Evolutionary conservation across 139 green algal genomes (phyloP).

Genomic region (Coelastrella sp.): DNA sequence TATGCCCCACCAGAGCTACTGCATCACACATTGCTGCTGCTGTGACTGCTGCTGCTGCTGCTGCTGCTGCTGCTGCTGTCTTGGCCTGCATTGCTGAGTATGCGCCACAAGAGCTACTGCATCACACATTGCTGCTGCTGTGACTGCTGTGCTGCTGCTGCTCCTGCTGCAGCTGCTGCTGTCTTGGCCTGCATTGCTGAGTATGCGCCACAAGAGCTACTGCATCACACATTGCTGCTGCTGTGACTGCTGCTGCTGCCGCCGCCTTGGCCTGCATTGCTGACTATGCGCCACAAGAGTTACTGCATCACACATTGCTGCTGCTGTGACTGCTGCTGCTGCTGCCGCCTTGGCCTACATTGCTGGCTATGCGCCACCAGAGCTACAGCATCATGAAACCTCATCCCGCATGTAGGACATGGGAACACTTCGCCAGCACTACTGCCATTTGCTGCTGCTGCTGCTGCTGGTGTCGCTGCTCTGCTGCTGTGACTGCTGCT

Average conservation of each 20-base stretch:
- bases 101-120: too few species aligned
- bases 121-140: too few species aligned
- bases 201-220: too few species aligned
- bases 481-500: background rate
- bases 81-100: background rate
- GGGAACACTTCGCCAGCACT: background rate
- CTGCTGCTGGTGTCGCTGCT: background rate
- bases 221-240: background rate
- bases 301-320: background rate
- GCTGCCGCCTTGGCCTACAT: background rate
- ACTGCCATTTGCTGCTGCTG: background rate
- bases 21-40: background rate
- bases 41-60: background rate
- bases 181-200: too few species aligned
- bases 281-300: background rate
- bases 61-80: background rate
- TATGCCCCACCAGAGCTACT: background rate
- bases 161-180: too few species aligned
- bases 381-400: background rate
- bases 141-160: constrained; percentile 27
- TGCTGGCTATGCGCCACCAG: background rate
- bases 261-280: background rate
- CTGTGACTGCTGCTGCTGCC: background rate
- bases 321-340: background rate
- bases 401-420: background rate